Conservation (phyloP, 169 alveolate genomes). For the Besnoitia besnoiti region DNA sequence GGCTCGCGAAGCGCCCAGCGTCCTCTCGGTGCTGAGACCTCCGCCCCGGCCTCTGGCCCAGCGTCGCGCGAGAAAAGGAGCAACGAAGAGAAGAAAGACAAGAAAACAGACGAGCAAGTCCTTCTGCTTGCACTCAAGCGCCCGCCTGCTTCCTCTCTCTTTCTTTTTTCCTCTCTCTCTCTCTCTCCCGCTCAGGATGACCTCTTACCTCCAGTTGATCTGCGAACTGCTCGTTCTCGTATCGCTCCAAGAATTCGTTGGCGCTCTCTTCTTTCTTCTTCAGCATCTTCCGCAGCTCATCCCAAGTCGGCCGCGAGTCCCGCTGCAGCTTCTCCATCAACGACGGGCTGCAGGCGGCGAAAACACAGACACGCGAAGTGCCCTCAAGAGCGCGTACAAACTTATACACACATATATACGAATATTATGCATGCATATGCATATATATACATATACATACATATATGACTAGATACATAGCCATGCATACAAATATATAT, state of each 20-base stretch:
- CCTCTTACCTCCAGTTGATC: constrained; percentile 61
- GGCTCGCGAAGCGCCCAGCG: too few species aligned
- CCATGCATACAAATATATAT: too few species aligned
- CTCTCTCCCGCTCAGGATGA: neutral
- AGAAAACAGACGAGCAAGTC: too few species aligned
- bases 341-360: constrained; percentile 48
- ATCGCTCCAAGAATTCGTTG: constrained; percentile 63
- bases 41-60: too few species aligned
- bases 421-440: neutral
- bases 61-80: too few species aligned
- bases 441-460: neutral
- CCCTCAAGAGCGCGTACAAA: neutral
- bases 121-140: too few species aligned
- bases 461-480: too few species aligned
- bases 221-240: constrained; percentile 60
- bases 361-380: neutral
- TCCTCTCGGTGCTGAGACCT: too few species aligned
- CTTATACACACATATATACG: neutral
- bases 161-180: neutral
- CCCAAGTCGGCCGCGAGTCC: constrained; percentile 71
- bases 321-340: constrained; percentile 65
- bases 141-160: neutral
- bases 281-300: constrained; percentile 61
- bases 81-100: too few species aligned
- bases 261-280: constrained; percentile 65